Conservation (phyloP, 2,329 filamentous ascomycete genomes). For the Balansia obtecta region DNA sequence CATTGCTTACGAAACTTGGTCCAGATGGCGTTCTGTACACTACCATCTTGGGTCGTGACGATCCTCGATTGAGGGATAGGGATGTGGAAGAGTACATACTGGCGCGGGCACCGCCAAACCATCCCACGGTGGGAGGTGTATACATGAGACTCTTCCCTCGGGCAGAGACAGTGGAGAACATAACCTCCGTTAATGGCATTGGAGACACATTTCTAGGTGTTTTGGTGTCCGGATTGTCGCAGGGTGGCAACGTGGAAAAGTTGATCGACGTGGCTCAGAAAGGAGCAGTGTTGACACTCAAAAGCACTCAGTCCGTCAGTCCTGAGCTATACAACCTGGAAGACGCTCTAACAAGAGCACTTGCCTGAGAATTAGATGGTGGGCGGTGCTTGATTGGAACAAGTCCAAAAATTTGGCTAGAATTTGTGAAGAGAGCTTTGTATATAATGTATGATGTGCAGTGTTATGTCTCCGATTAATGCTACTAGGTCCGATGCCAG, state of each 20-base stretch:
- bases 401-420: no score
- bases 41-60: conserved; percentile 52
- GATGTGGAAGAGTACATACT: conserved; percentile 60
- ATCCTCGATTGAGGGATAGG: conserved; percentile 51
- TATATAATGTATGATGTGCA: no score
- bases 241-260: conserved; percentile 41
- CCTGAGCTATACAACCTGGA: conserved; percentile 37
- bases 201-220: conserved; percentile 89
- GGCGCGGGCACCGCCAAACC: conserved; percentile 42
- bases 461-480: no score
- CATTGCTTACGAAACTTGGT: conserved; percentile 75
- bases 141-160: conserved; percentile 68
- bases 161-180: conserved; percentile 51
- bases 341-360: conserved; percentile 19
- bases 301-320: conserved; percentile 62
- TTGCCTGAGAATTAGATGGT: background rate
- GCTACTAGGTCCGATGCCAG: no score
- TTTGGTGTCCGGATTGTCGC: conserved; percentile 64
- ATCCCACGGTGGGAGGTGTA: conserved; percentile 54
- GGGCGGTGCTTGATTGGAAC: background rate
- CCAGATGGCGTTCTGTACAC: conserved; percentile 63
- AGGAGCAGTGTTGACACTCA: conserved; percentile 68
- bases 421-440: no score
- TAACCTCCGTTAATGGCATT: conserved; percentile 86
- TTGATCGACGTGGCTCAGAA: conserved; percentile 70